Conservation (phyloP, 1,139 yeast genomes). For the Suhomyces bolitotheri region DNA sequence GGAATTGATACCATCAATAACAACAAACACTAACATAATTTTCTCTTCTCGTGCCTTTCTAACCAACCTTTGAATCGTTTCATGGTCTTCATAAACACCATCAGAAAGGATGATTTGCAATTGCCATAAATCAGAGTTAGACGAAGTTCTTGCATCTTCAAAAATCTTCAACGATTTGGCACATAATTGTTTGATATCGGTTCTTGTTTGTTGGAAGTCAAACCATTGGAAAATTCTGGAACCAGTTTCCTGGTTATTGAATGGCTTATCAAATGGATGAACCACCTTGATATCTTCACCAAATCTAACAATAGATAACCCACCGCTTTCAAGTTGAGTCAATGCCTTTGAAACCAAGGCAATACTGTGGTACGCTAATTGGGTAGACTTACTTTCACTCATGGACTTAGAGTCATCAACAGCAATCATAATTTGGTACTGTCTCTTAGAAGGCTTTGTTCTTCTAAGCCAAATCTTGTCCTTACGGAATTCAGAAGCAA, state of each 20-base stretch:
- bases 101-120: conserved; percentile 89
- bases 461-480: conserved; percentile 98
- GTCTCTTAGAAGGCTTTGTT: conserved; percentile 95
- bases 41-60: conserved; percentile 90
- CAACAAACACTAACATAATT: conserved; percentile 93
- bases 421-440: conserved; percentile 96
- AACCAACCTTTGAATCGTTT: conserved; percentile 73
- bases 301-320: conserved; percentile 84
- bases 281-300: conserved; percentile 84
- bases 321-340: conserved; percentile 93
- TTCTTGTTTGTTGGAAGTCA: conserved; percentile 83
- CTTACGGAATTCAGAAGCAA: conserved; percentile 95
- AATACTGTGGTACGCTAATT: conserved; percentile 90
- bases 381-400: conserved; percentile 90
- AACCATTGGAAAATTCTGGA: conserved; percentile 84
- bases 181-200: conserved; percentile 79
- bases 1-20: conserved; percentile 85
- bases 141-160: conserved; percentile 60
- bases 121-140: conserved; percentile 81
- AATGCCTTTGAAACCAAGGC: conserved; percentile 93
- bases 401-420: conserved; percentile 97
- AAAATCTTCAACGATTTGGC: conserved; percentile 72
- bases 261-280: conserved; percentile 86
- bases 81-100: conserved; percentile 97
- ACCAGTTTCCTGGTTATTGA: conserved; percentile 75